Evolutionary conservation across 768 basidiomycete genomes (phyloP), one percentile per base, ranked within the genome.

Genomic region (Termitomyces titanicus): DNA sequence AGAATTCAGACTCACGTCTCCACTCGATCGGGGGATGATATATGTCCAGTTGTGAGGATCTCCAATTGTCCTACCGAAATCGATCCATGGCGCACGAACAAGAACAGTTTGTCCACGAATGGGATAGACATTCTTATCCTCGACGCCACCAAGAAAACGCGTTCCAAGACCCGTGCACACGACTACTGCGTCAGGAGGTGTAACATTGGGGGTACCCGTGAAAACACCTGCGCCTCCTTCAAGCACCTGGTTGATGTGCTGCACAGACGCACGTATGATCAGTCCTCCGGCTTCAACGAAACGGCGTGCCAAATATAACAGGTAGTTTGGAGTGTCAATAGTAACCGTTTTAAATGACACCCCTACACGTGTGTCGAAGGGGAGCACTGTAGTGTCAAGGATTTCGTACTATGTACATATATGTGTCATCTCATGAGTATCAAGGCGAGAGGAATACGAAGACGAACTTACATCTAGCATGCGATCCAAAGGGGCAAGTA

Each of bases 31-130:
- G 15, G 86, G 84, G 59, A 89, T 85, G 54, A 85, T 73, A 67
- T 88, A 89, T 40, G 85, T 84, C 71, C 74, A 74, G 3, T 77
- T 78, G 3, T 70, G 66, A 12, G 60, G 61, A 29, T 71, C 72
- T 55, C 72, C 75, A 17, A 77, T 61, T 0, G 82, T 80, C 51
- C 74, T 70, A 8, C 84, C 85, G 63, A 76, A 81, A 29, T 82
- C 77, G 43, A 91, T 73, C 71, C 80, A 78, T 0, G 89, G 86
- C 2, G 90, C 89, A 37, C 81, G 70, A 20, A 95, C 75, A 17
- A 94, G 67, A 9, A 94, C 84, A 0, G 90, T 87, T 71, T 96
- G 94, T 8, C 94, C 94, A 42, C 92, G 78, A 59, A 94, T 80
- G 0, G 94, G 92, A 65, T 82, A 84, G 22, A 94, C 72, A 22